Evolutionary conservation across 345 rosid species (phyloP).

Genomic region (Laguncularia racemosa): DNA sequence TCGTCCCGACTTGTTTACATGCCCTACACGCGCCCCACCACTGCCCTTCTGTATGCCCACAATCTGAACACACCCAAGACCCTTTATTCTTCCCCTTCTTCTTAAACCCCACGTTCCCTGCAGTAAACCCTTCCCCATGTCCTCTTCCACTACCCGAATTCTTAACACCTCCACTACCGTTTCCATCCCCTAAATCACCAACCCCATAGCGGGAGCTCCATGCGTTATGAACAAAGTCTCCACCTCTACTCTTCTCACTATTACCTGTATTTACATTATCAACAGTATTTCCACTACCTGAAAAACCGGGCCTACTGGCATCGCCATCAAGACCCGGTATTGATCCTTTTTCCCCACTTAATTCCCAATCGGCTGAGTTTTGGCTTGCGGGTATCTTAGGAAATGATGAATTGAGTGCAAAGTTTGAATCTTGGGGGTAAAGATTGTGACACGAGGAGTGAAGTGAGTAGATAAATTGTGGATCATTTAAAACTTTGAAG

Average conservation of each 20-base stretch:
- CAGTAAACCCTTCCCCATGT: constrained; percentile 7
- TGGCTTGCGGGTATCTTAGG: too few species aligned
- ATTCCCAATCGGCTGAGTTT: too few species aligned
- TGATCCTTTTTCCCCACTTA: too few species aligned
- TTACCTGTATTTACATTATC: too few species aligned
- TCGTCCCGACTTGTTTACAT: constrained; percentile 46
- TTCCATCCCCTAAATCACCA: not conserved
- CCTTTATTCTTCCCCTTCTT: constrained; percentile 36
- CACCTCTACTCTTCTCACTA: not conserved
- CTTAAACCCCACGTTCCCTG: constrained; percentile 27
- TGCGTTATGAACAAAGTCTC: not conserved
- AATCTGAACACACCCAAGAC: constrained; percentile 61
- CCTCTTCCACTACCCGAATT: constrained; percentile 5
- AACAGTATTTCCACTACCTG: too few species aligned
- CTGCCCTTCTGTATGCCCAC: constrained; percentile 71
- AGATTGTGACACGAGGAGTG: too few species aligned
- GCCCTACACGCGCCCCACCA: constrained; percentile 89
- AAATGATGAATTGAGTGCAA: too few species aligned
- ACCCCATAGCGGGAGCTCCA: not conserved
- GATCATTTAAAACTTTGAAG: too few species aligned
- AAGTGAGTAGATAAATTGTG: too few species aligned
- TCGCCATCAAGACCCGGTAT: too few species aligned
- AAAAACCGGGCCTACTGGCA: too few species aligned
- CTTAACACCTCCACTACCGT: constrained; percentile 4
- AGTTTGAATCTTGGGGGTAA: too few species aligned